phyloP scores from a whole-genome alignment of 306 rosid genomes.

The Lablab purpureus region DNA sequence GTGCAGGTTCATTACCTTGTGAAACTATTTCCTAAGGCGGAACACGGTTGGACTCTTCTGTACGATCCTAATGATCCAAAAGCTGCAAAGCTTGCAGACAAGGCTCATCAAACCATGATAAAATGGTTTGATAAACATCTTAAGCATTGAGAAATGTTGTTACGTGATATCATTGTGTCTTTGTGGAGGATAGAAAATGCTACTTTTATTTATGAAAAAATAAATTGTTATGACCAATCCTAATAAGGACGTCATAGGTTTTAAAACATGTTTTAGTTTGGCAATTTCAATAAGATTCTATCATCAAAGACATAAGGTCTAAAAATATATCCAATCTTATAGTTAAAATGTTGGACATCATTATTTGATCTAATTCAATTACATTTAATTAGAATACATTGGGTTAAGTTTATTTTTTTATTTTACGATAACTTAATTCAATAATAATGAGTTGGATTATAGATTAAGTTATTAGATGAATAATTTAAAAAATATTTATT shows the following conservation, averaged over 20 bases:
- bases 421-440: too few relatives aligned
- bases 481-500: too few relatives aligned
- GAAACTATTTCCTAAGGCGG: constrained; percentile 59
- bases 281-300: too few relatives aligned
- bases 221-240: not conserved
- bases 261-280: too few relatives aligned
- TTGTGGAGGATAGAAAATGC: constrained; percentile 15
- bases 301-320: too few relatives aligned
- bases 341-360: too few relatives aligned
- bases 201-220: not conserved
- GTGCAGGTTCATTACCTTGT: constrained; percentile 48
- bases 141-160: constrained; percentile 31
- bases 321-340: too few relatives aligned
- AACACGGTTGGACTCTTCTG: constrained; percentile 67
- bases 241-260: not conserved
- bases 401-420: too few relatives aligned
- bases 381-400: too few relatives aligned
- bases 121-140: constrained; percentile 58
- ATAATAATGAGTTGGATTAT: too few relatives aligned
- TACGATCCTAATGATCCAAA: constrained; percentile 53
- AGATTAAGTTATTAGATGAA: too few relatives aligned
- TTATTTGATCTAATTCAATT: too few relatives aligned
- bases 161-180: not conserved
- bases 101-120: constrained; percentile 59
- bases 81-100: constrained; percentile 61